Conservation (phyloP, 257 asterid species). For the Nicotiana benthamiana region DNA sequence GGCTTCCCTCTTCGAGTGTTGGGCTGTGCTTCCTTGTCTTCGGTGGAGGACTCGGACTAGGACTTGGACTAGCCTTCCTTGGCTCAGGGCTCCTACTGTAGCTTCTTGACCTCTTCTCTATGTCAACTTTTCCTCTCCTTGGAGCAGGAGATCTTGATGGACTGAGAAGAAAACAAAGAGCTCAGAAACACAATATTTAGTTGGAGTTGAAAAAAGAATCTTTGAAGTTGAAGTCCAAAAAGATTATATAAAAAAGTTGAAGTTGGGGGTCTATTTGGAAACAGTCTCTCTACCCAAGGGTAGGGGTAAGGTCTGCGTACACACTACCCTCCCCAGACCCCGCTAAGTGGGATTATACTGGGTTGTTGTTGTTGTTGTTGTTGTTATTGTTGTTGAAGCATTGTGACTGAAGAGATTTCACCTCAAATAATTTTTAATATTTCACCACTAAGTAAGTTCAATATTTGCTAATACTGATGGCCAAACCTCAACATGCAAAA, state of each 20-base stretch:
- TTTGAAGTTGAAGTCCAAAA: not conserved
- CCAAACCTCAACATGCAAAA: not conserved
- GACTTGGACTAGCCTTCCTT: conserved; percentile 16
- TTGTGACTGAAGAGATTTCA: not conserved
- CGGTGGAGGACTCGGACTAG: conserved; percentile 25
- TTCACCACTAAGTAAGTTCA: not conserved
- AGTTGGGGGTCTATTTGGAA: too few species aligned
- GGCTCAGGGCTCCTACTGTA: conserved; percentile 44
- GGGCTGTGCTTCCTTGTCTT: conserved; percentile 54
- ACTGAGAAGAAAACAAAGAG: conserved; percentile 24
- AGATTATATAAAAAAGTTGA: not conserved
- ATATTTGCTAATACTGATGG: not conserved
- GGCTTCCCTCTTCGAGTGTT: conserved; percentile 43
- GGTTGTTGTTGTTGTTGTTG: too few species aligned
- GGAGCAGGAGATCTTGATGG: conserved; percentile 87
- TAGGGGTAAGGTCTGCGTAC: too few species aligned
- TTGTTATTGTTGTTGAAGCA: too few species aligned
- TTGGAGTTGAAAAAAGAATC: not conserved
- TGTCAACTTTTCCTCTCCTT: conserved; percentile 40
- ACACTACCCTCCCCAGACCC: too few species aligned
- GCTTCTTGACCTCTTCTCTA: conserved; percentile 58
- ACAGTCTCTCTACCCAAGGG: too few species aligned
- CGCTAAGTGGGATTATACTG: too few species aligned
- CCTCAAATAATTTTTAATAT: not conserved
- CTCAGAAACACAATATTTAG: not conserved